Conservation (phyloP, 148 eudicot species). For the Cornus florida region DNA sequence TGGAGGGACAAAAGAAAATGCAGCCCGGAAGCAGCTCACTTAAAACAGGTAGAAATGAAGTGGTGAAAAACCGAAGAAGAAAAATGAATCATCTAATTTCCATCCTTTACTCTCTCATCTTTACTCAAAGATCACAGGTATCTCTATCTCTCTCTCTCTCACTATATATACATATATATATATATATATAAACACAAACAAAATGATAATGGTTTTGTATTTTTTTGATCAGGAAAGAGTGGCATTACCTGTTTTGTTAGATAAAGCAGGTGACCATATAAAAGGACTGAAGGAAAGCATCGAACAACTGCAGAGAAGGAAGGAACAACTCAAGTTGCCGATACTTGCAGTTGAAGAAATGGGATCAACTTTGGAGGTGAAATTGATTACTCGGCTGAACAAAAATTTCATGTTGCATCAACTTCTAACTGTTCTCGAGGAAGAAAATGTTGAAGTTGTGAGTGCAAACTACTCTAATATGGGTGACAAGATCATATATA, state of each 20-base stretch:
- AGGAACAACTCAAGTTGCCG: background rate
- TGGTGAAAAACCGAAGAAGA: background rate
- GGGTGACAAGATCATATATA: background rate
- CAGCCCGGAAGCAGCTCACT: background rate
- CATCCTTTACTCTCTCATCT: background rate
- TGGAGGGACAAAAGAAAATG: no score
- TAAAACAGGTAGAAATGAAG: background rate
- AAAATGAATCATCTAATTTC: background rate
- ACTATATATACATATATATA: no score
- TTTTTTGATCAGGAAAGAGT: background rate
- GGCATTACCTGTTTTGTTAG: background rate
- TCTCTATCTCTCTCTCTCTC: no score
- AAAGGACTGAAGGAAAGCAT: background rate
- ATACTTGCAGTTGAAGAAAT: background rate
- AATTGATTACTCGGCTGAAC: background rate
- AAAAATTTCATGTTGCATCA: background rate
- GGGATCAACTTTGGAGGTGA: slow-evolving; percentile 4
- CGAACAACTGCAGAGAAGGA: background rate
- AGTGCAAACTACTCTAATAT: background rate
- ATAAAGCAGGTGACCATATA: background rate
- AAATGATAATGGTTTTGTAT: no score
- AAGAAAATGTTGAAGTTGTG: background rate
- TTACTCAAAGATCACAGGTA: background rate
- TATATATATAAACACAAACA: no score
- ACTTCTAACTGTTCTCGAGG: background rate